A percentile compares a stretch with the other conserved stretches of the same genome.
These are phyloP conservation scores for Fallopia convolvulus DNA, from an alignment of 148 eudicot species.

Conservation along the genomic window DNA sequence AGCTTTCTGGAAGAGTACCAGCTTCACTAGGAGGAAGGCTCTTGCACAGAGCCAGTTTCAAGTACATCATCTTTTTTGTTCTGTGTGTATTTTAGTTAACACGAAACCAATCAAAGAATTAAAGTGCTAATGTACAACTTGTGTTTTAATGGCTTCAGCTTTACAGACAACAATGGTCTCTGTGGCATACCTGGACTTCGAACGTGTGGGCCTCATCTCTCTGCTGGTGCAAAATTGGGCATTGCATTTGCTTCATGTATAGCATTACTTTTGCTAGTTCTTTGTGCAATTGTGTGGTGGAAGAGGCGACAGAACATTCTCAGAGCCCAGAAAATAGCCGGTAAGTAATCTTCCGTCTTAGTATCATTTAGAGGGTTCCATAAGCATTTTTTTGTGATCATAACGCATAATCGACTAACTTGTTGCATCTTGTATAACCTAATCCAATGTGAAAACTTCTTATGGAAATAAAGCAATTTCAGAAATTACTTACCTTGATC, in stretches of 20 bases:
- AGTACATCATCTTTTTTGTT: constrained; percentile 38
- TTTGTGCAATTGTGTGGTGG: constrained; percentile 78
- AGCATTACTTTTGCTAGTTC: constrained; percentile 35
- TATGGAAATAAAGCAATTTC: background rate
- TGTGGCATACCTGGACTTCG: constrained; percentile 94
- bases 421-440: background rate
- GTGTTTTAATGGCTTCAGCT: constrained; percentile 33
- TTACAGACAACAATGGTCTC: constrained; percentile 87
- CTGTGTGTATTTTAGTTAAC: background rate
- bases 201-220: constrained; percentile 87
- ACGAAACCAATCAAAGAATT: background rate
- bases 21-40: constrained; percentile 82
- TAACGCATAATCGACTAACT: background rate
- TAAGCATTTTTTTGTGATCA: background rate
- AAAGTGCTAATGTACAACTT: background rate
- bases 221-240: constrained; percentile 74
- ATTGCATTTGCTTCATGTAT: constrained; percentile 48
- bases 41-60: constrained; percentile 94
- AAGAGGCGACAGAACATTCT: constrained; percentile 96
- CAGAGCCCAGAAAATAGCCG: constrained; percentile 80
- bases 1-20: constrained; percentile 86
- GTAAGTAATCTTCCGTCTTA: constrained; percentile 26
- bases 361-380: background rate
- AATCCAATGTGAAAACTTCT: background rate
- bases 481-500: background rate